Percentiles rank a stretch among this genome's conserved stretches.
phyloP scores from a whole-genome alignment of 2,329 filamentous ascomycete genomes.

The Claviceps spartinae region DNA sequence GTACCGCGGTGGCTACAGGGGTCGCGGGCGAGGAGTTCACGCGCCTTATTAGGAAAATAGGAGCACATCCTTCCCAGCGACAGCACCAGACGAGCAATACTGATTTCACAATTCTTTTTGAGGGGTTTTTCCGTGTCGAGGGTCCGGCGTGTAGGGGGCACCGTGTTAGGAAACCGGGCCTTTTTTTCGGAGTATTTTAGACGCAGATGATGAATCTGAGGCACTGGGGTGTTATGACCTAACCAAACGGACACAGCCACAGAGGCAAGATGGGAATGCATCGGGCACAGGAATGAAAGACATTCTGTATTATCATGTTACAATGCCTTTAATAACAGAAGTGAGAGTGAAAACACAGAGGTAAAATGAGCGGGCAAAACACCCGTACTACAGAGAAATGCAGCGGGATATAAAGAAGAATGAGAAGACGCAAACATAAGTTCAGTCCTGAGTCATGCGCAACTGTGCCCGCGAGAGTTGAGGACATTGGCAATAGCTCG shows the following conservation, averaged over 20 bases:
- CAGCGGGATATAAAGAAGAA: background rate
- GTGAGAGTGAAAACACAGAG: background rate
- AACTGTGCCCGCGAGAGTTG: background rate
- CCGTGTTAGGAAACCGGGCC: background rate
- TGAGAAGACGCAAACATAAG: background rate
- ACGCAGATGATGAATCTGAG: background rate
- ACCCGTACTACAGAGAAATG: background rate
- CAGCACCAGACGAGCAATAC: conserved; percentile 7
- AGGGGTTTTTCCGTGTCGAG: background rate
- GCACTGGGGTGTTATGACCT: background rate
- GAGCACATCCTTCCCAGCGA: conserved; percentile 12
- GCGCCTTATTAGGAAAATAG: conserved; percentile 46
- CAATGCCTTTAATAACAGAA: background rate
- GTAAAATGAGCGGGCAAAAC: background rate
- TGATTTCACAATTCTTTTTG: background rate
- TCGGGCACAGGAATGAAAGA: background rate
- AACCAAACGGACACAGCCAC: background rate
- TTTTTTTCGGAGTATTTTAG: background rate
- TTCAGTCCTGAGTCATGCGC: background rate
- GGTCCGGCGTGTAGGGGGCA: too few relatives aligned
- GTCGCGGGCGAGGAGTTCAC: conserved; percentile 46
- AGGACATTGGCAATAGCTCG: background rate
- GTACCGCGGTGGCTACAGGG: conserved; percentile 55
- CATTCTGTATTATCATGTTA: background rate
- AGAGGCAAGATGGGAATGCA: background rate